phyloP scores from a whole-genome alignment of 805 yeast genomes.

The Dipodascus geniculatus region DNA sequence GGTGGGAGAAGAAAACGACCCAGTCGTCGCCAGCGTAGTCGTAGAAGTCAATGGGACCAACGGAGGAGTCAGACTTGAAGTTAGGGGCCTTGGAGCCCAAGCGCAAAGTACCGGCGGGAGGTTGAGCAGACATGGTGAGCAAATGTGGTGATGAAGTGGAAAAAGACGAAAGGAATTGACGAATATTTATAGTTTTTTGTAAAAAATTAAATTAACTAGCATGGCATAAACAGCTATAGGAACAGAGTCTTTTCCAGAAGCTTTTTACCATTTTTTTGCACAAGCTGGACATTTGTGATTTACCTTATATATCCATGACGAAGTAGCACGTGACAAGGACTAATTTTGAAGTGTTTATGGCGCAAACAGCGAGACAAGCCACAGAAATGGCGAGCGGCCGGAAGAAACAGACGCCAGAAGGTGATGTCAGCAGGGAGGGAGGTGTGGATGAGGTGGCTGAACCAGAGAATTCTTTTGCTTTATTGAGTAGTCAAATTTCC shows the following conservation, averaged over 20 bases:
- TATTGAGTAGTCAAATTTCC: no score
- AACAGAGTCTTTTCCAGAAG: no score
- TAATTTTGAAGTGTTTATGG: neutral
- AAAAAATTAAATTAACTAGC: no score
- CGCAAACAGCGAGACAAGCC: neutral
- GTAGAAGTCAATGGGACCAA: constrained; percentile 79
- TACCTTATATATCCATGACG: neutral
- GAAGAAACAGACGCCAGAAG: no score
- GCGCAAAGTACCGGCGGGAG: constrained; percentile 34
- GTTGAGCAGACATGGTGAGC: constrained; percentile 7
- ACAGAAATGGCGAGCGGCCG: no score
- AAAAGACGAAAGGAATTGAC: neutral
- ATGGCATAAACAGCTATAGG: no score
- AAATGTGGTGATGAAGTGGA: neutral
- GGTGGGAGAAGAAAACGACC: constrained; percentile 87
- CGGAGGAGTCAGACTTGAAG: constrained; percentile 72
- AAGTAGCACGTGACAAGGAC: neutral
- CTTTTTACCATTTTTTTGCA: no score
- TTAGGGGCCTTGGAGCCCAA: constrained; percentile 85
- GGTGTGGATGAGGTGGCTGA: neutral
- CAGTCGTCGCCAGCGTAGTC: constrained; percentile 76
- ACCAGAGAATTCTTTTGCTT: neutral
- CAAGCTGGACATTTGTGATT: neutral
- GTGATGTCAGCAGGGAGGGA: neutral
- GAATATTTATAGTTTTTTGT: neutral